These are phyloP conservation scores for Xylaria nigripes DNA, from an alignment of 495 filamentous ascomycete genomes.

Conservation along the genomic window DNA sequence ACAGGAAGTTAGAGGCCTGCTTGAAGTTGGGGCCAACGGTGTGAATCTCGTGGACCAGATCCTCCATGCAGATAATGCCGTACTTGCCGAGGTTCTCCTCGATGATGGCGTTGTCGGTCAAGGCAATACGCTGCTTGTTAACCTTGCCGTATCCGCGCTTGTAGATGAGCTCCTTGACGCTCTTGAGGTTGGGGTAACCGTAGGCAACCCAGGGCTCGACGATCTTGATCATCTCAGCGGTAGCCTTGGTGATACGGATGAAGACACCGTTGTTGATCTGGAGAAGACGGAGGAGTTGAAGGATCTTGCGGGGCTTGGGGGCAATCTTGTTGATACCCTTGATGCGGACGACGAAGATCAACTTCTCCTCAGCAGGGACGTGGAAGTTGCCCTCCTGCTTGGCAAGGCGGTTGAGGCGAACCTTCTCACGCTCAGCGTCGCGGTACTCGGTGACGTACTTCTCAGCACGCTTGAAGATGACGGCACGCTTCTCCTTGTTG, in stretches of 20 bases:
- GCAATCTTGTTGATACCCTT: slow-evolving; percentile 99
- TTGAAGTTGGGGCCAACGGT: slow-evolving; percentile 99
- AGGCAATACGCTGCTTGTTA: slow-evolving; percentile 87
- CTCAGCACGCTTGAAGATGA: slow-evolving; percentile 99
- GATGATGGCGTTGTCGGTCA: slow-evolving; percentile 96
- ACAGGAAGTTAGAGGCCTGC: slow-evolving; percentile 99
- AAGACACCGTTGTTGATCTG: slow-evolving; percentile 99
- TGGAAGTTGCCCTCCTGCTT: slow-evolving; percentile 92
- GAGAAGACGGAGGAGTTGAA: slow-evolving; percentile 96
- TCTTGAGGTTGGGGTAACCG: slow-evolving; percentile 98
- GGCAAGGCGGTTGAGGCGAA: slow-evolving; percentile 78
- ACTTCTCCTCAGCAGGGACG: slow-evolving; percentile 87
- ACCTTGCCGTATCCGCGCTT: slow-evolving; percentile 99
- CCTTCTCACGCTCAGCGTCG: slow-evolving; percentile 94
- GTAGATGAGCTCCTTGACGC: slow-evolving; percentile 97
- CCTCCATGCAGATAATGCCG: slow-evolving; percentile 99
- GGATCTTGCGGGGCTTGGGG: slow-evolving; percentile 99
- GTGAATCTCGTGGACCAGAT: slow-evolving; percentile 98
- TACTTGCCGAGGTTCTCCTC: slow-evolving; percentile 94
- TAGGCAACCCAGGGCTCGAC: slow-evolving; percentile 98
- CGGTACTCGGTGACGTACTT: slow-evolving; percentile 99
- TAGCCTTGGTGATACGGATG: slow-evolving; percentile 94
- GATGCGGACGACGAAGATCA: slow-evolving; percentile 98
- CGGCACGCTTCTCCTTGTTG: slow-evolving; percentile 92
- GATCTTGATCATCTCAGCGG: slow-evolving; percentile 93